Base-by-base conservation (phyloP, 495 filamentous ascomycete species). In the Trichocladium antarcticum region DNA sequence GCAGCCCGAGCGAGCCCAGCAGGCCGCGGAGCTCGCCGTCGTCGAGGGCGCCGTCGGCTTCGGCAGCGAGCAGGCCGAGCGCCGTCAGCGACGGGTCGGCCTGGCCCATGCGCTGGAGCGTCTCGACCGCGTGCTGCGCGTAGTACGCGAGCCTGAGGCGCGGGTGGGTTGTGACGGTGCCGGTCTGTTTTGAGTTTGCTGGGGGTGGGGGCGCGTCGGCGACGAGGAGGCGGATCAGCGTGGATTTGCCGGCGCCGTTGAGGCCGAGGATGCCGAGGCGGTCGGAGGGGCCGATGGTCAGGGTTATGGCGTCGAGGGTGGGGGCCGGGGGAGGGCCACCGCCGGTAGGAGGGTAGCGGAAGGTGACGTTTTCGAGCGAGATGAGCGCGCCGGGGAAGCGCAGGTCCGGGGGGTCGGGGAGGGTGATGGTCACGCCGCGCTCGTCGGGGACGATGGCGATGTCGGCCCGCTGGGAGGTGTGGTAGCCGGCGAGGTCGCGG, bases 201-300 rank as follows among this genome's bases (percentile, higher is more conserved):
- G 63, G 65, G 3, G 57, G 47, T 20, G 61, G 63, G 31, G 31
- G 5, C 5, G 31, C 7, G 16, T 69, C 72, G 28, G 28, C 27
- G 21, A 74, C 72, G 15, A 86, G 64, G 0, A 85, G 61, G 16
- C 70, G 71, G 46, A 86, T 67, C 9, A 89, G 65, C 0, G 84
- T 89, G 0, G 82, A 81, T 59, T 87, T 89, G 16, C 84, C 84
- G 12, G 75, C 75, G 11, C 84, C 84, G 63, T 87, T 89, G 3
- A 85, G 68, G 1, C 84, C 84, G 36, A 85, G 65, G 42, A 92
- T 74, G 1, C 82, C 85, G 29, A 89, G 72, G 6, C 86, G 75
- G 49, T 85, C 82, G 32, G 82, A 81, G 54, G 75, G 71, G 57
- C 80, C 74, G 34, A 90, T 70, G 0, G 79, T 76, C 22, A 93